A percentile compares a stretch with the other conserved stretches of the same genome.
Conservation (phyloP, 1,284 basidiomycete species). For the Earliella scabrosa region DNA sequence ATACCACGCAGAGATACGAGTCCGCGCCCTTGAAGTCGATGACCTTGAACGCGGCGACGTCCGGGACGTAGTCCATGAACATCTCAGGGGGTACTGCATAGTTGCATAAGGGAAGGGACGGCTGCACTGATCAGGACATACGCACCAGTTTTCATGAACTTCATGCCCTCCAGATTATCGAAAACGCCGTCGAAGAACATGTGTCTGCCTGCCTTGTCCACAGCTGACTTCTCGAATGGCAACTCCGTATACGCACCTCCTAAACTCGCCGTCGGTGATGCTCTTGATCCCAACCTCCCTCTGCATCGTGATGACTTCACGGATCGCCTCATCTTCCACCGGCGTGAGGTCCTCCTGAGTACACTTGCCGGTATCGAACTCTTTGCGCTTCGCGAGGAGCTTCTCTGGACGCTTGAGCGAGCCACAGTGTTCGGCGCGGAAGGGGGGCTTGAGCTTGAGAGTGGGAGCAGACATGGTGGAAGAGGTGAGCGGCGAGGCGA, state of each 20-base stretch:
- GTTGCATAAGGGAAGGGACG: no score
- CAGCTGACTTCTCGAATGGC: background rate
- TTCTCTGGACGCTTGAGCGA: slow-evolving; percentile 49
- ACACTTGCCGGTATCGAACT: slow-evolving; percentile 40
- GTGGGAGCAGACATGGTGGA: slow-evolving; percentile 20
- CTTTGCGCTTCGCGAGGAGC: slow-evolving; percentile 46
- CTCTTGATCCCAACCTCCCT: slow-evolving; percentile 45
- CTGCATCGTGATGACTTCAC: slow-evolving; percentile 46
- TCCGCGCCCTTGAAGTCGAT: slow-evolving; percentile 45
- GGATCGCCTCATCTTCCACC: slow-evolving; percentile 51
- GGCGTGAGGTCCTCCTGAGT: slow-evolving; percentile 40
- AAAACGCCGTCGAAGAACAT: slow-evolving; percentile 66
- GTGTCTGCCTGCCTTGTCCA: slow-evolving; percentile 38
- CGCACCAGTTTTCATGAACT: slow-evolving; percentile 55
- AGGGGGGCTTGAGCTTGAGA: slow-evolving; percentile 39
- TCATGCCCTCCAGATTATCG: slow-evolving; percentile 68
- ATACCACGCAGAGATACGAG: slow-evolving; percentile 51
- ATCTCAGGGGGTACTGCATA: slow-evolving; percentile 39
- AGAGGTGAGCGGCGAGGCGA: background rate
- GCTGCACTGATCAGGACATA: slow-evolving; percentile 14
- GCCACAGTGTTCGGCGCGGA: slow-evolving; percentile 48
- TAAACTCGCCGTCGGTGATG: slow-evolving; percentile 56
- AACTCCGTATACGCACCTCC: slow-evolving; percentile 29
- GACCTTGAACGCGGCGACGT: slow-evolving; percentile 44
- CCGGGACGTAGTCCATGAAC: slow-evolving; percentile 50